phyloP scores from a whole-genome alignment of 148 eudicot species.

The Rhododendron simsii region DNA sequence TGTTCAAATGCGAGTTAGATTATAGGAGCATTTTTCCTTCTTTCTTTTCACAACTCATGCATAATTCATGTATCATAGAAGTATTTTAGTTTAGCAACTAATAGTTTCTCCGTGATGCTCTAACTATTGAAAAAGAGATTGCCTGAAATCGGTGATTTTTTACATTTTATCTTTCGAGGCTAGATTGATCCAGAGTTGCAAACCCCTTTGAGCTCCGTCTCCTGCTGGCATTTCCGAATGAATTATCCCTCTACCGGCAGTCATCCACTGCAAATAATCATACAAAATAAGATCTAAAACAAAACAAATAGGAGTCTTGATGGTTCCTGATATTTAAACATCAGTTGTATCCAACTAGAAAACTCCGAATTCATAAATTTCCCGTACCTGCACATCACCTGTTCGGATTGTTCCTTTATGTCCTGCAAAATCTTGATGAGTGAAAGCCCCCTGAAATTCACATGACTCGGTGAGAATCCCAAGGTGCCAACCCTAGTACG shows the following conservation, averaged over 20 bases:
- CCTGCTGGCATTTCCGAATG: constrained; percentile 97
- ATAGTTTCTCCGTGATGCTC: not conserved
- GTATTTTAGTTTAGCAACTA: not conserved
- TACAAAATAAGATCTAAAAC: not conserved
- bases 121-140: not conserved
- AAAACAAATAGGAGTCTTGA: not conserved
- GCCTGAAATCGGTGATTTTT: constrained; percentile 1
- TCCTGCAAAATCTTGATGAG: constrained; percentile 93
- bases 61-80: not conserved
- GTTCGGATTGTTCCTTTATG: constrained; percentile 71
- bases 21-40: not conserved
- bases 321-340: not conserved
- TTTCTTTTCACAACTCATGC: not conserved
- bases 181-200: constrained; percentile 93
- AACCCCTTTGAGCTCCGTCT: constrained; percentile 66
- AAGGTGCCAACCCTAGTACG: too few species aligned
- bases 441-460: constrained; percentile 63
- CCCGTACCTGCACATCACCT: constrained; percentile 84
- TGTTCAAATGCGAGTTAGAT: not conserved
- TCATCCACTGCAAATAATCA: constrained; percentile 87
- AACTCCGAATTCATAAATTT: not conserved
- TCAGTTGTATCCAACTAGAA: not conserved
- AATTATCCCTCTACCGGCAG: constrained; percentile 94
- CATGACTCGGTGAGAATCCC: not conserved
- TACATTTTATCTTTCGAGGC: constrained; percentile 89